Conservation (phyloP, 2,329 filamentous ascomycete species). For the Colletotrichum neosansevieriae region DNA sequence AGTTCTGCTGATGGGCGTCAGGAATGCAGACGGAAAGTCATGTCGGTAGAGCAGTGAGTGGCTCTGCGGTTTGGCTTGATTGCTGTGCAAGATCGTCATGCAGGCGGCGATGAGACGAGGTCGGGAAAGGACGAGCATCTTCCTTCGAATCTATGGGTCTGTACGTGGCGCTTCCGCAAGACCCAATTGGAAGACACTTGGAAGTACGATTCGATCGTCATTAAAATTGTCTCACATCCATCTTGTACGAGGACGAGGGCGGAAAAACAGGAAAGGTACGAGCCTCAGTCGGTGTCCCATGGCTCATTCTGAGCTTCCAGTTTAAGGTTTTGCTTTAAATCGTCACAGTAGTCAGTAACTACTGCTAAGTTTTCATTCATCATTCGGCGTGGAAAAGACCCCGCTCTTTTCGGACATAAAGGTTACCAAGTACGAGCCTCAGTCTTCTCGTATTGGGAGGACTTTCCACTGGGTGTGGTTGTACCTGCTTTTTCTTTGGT, state of each 20-base stretch:
- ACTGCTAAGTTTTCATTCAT: no score
- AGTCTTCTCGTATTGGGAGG: neutral
- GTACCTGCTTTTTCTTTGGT: neutral
- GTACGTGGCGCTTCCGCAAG: no score
- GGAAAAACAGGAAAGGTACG: neutral
- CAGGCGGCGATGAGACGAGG: conserved; percentile 2
- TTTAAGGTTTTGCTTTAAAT: no score
- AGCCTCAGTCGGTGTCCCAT: neutral
- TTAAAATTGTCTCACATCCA: neutral
- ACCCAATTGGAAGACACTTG: neutral
- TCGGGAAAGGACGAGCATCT: neutral
- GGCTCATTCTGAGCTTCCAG: no score
- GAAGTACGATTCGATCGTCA: no score
- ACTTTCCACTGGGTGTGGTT: neutral
- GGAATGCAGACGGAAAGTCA: neutral
- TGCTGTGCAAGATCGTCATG: conserved; percentile 6
- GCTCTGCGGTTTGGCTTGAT: neutral
- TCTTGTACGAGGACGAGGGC: neutral
- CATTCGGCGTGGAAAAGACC: no score
- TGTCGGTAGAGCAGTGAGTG: no score
- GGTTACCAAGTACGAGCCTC: neutral
- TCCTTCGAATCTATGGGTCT: neutral
- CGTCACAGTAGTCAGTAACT: no score
- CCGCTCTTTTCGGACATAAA: no score
- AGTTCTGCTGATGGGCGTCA: neutral